Conservation (phyloP, 2,329 filamentous ascomycete genomes). For the Tolypocladium album region DNA sequence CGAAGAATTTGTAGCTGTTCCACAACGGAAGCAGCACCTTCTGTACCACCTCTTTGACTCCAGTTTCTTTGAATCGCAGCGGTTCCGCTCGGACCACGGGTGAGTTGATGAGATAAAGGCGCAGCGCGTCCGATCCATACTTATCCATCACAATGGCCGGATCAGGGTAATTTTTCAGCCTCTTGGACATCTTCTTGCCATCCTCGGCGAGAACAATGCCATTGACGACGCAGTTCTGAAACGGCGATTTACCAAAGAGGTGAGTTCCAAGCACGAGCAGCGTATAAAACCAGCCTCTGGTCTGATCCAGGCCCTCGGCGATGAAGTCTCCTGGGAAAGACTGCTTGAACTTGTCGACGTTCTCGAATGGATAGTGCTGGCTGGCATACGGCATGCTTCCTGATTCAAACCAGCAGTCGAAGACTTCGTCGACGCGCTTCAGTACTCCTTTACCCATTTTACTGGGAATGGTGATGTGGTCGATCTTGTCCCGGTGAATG, state of each 20-base stretch:
- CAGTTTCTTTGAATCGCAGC: slow-evolving; percentile 79
- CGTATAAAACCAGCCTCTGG: slow-evolving; percentile 95
- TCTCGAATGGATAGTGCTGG: slow-evolving; percentile 87
- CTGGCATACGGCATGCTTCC: slow-evolving; percentile 92
- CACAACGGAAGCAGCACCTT: slow-evolving; percentile 85
- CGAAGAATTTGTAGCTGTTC: slow-evolving; percentile 97
- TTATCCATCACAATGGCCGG: slow-evolving; percentile 72
- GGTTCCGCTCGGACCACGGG: slow-evolving; percentile 89
- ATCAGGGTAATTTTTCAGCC: slow-evolving; percentile 92
- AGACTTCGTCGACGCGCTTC: slow-evolving; percentile 75
- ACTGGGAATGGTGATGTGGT: slow-evolving; percentile 88
- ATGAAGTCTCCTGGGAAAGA: slow-evolving; percentile 91
- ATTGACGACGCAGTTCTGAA: slow-evolving; percentile 95
- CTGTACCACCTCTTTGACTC: slow-evolving; percentile 89
- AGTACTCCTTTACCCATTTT: slow-evolving; percentile 78
- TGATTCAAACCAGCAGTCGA: slow-evolving; percentile 96
- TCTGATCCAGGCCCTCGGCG: slow-evolving; percentile 86
- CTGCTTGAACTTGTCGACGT: slow-evolving; percentile 67
- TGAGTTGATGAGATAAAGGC: slow-evolving; percentile 94
- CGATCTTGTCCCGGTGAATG: slow-evolving; percentile 85
- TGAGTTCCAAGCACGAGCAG: slow-evolving; percentile 80
- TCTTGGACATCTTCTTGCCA: slow-evolving; percentile 98
- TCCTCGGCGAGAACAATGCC: slow-evolving; percentile 89
- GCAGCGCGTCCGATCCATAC: slow-evolving; percentile 85
- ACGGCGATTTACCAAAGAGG: slow-evolving; percentile 73